Conservation (phyloP, 1,284 basidiomycete species). For the Ganoderma lingzhi region DNA sequence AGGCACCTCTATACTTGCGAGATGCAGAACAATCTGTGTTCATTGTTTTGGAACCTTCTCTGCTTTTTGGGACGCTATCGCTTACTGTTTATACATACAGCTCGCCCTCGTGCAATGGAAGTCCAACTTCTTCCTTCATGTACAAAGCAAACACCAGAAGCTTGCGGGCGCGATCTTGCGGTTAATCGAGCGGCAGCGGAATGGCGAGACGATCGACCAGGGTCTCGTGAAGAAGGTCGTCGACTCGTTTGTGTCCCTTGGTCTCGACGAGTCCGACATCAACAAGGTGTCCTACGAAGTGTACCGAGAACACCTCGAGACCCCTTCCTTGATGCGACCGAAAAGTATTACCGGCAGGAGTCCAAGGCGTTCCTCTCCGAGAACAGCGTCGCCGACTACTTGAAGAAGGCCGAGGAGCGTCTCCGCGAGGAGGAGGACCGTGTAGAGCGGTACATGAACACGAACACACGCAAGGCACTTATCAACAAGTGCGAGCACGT, state of each 20-base stretch:
- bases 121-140: slow-evolving; percentile 87
- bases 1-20: background rate
- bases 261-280: slow-evolving; percentile 90
- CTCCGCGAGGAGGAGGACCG: slow-evolving; percentile 95
- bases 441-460: slow-evolving; percentile 94
- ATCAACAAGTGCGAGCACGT: slow-evolving; percentile 93
- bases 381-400: slow-evolving; percentile 95
- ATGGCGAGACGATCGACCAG: slow-evolving; percentile 95
- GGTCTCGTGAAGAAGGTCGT: slow-evolving; percentile 96
- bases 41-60: background rate
- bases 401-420: slow-evolving; percentile 95
- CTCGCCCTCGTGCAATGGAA: slow-evolving; percentile 98
- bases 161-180: slow-evolving; percentile 90
- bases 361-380: slow-evolving; percentile 90
- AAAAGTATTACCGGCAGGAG: slow-evolving; percentile 92
- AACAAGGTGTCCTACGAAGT: slow-evolving; percentile 95
- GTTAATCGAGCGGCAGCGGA: slow-evolving; percentile 92
- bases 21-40: background rate
- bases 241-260: slow-evolving; percentile 96
- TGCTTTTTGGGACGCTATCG: background rate
- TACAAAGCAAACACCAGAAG: slow-evolving; percentile 84
- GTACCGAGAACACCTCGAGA: slow-evolving; percentile 93
- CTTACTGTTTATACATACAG: slow-evolving; percentile 48
- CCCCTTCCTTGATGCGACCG: slow-evolving; percentile 89
- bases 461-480: slow-evolving; percentile 86